Conservation (phyloP, 192 early-diverging fungal species). For the Mortierella antarctica region DNA sequence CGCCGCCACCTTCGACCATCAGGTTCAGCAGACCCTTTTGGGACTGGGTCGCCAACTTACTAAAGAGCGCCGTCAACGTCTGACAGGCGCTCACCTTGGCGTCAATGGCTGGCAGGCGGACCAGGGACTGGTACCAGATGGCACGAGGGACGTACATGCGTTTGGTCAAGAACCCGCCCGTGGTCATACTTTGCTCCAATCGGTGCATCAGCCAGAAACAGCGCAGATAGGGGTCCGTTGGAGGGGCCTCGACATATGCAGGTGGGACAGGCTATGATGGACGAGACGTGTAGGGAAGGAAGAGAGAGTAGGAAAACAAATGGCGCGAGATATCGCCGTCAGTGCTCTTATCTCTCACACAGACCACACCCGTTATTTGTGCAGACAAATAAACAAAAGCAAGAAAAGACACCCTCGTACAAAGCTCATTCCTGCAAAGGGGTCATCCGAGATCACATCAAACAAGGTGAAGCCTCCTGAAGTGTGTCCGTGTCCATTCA, state of each 20-base stretch:
- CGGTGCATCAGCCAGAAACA: slow-evolving; percentile 57
- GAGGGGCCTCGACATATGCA: slow-evolving; percentile 35
- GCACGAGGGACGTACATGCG: slow-evolving; percentile 55
- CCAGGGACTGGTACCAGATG: slow-evolving; percentile 54
- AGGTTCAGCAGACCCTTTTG: slow-evolving; percentile 24
- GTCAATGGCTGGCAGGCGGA: slow-evolving; percentile 45
- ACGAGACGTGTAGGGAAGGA: background rate
- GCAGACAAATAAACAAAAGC: background rate
- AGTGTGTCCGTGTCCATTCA: background rate
- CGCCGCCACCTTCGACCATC: slow-evolving; percentile 35
- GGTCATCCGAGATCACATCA: slow-evolving; percentile 48
- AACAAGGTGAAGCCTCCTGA: slow-evolving; percentile 41
- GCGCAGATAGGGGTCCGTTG: slow-evolving; percentile 44
- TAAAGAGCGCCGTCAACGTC: slow-evolving; percentile 34
- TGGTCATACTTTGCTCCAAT: slow-evolving; percentile 54
- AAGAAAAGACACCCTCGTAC: slow-evolving; percentile 15
- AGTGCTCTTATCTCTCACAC: background rate
- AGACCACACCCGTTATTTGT: background rate
- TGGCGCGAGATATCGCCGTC: background rate
- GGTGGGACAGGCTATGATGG: slow-evolving; percentile 29
- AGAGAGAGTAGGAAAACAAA: background rate
- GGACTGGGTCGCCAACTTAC: slow-evolving; percentile 22
- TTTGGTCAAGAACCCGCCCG: slow-evolving; percentile 54
- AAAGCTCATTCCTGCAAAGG: slow-evolving; percentile 37
- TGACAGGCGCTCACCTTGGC: slow-evolving; percentile 53